Conservation (phyloP, 2,329 filamentous ascomycete genomes). For the Nemania serpens region DNA sequence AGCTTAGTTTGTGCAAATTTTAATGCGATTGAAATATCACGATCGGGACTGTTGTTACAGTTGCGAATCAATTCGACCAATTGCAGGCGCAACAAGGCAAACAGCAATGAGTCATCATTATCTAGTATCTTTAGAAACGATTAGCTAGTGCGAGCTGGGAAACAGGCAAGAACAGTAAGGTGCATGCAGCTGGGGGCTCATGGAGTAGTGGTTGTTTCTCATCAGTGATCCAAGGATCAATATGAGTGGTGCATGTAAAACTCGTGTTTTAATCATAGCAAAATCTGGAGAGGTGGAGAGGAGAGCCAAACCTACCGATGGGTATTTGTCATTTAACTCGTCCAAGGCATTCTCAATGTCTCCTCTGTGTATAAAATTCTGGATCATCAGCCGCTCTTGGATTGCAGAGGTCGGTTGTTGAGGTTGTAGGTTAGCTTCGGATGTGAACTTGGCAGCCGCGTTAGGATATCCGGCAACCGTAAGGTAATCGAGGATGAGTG, state of each 20-base stretch:
- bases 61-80: conserved; percentile 89
- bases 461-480: conserved; percentile 94
- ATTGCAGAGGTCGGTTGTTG: conserved; percentile 76
- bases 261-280: conserved; percentile 87
- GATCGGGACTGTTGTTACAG: conserved; percentile 67
- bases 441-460: conserved; percentile 90
- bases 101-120: conserved; percentile 80
- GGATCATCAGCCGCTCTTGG: conserved; percentile 77
- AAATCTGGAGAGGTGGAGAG: conserved; percentile 13
- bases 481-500: conserved; percentile 93
- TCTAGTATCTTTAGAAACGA: conserved; percentile 75
- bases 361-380: conserved; percentile 82
- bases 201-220: conserved; percentile 78
- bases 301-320: conserved; percentile 70
- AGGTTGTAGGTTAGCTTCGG: conserved; percentile 84
- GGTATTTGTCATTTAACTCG: conserved; percentile 85
- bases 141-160: conserved; percentile 25
- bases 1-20: conserved; percentile 87
- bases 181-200: conserved; percentile 57
- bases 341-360: conserved; percentile 86
- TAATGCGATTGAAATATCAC: conserved; percentile 78
- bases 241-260: conserved; percentile 99
- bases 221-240: conserved; percentile 81
- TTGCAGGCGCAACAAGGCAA: conserved; percentile 86
- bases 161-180: background rate